Evolutionary conservation across 305 asterid species (phyloP).

Genomic region (Fraxinus baroniana): DNA sequence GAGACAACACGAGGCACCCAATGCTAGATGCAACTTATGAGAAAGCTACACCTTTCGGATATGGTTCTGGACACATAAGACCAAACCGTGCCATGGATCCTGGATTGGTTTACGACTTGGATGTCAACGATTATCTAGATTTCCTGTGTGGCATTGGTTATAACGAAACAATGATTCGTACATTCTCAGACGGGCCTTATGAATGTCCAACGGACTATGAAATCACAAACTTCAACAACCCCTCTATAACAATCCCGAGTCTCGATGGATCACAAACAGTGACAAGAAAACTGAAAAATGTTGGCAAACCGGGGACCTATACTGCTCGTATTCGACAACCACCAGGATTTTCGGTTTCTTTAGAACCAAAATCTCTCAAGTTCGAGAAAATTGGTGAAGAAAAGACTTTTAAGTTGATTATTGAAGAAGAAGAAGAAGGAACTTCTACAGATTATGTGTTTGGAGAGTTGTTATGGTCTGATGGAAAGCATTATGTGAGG

Average conservation of each 20-base stretch:
- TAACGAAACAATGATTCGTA: background rate
- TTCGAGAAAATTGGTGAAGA: too few relatives aligned
- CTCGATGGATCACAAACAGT: constrained; percentile 22
- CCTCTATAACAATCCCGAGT: constrained; percentile 32
- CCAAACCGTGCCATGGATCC: constrained; percentile 30
- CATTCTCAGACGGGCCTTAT: constrained; percentile 3
- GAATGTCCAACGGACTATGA: background rate
- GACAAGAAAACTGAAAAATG: constrained; percentile 28
- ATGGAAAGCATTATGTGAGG: constrained; percentile 24
- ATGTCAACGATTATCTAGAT: constrained; percentile 21
- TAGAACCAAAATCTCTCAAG: background rate
- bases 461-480: constrained; percentile 23
- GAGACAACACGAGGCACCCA: constrained; percentile 17
- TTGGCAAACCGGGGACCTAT: constrained; percentile 27
- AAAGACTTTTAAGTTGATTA: constrained; percentile 18
- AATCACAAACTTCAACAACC: constrained; percentile 29
- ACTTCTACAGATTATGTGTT: background rate
- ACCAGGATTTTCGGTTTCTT: constrained; percentile 21
- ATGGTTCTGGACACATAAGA: constrained; percentile 26
- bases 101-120: constrained; percentile 32
- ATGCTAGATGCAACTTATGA: constrained; percentile 1
- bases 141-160: constrained; percentile 26
- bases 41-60: constrained; percentile 22
- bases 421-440: background rate
- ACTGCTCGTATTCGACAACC: constrained; percentile 27